Evolutionary conservation across 805 yeast genomes (phyloP), one percentile per base, ranked within the genome.

Genomic region (Metschnikowia cubensis): DNA sequence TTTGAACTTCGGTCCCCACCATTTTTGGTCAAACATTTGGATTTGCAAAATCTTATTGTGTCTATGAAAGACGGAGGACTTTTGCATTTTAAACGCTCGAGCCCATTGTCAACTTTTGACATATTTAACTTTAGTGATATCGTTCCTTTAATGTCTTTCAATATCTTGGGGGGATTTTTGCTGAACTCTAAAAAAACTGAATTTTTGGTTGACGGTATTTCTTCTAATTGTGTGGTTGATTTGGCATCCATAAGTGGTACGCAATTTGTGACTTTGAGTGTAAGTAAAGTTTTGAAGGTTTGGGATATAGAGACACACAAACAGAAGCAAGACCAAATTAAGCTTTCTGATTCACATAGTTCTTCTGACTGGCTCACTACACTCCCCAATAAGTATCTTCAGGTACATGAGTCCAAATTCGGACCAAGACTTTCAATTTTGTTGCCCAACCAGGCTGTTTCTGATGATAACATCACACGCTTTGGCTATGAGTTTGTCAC

Each of bases 51-150:
- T 41, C 61, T 82, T 7, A 62, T 89, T 3, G 81, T 85, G 0
- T 74, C 89, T 4, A 70, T 90, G 44, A 74, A 76, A 40, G 96
- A 91, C 67, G 97, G 97, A 22, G 89, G 91, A 1, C 63, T 90
- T 38, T 67, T 89, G 45, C 83, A 82, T 41, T 70, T 86, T 50
- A 57, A 59, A 34, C 69, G 82, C 56, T 37, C 56, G 0, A 29
- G 50, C 81, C 11, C 81, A 74, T 56, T 59, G 40, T 45, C 55
- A 2, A 34, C 55, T 3, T 63, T 70, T 38, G 79, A 69, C 50
- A 80, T 78, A 8, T 65, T 63, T 41, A 66, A 81, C 29, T 86
- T 85, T 63, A 77, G 75, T 50, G 90, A 84, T 39, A 41, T 60
- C 4, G 52, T 68, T 57, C 74, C 58, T 65, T 65, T 59, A 59